A percentile compares a stretch with the other conserved stretches of the same genome.
These are phyloP conservation scores for Mucor circinelloides DNA, from an alignment of 371 early-diverging fungal genomes.

Conservation along the genomic window DNA sequence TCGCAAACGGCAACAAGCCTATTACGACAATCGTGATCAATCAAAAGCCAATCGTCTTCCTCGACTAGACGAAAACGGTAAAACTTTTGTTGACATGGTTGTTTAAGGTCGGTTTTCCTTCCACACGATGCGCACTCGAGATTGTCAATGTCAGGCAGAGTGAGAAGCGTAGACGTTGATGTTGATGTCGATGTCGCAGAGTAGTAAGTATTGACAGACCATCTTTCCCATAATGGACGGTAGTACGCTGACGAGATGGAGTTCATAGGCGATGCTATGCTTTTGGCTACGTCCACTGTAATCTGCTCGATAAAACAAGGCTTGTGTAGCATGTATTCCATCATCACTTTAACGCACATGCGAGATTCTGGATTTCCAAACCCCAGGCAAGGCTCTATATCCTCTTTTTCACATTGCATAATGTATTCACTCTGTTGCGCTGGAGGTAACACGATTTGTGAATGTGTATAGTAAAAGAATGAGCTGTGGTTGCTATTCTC, in stretches of 20 bases:
- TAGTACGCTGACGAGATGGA: constrained; percentile 3
- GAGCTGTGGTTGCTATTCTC: not conserved
- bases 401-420: constrained; percentile 14
- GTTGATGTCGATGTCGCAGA: not conserved
- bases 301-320: constrained; percentile 23
- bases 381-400: constrained; percentile 19
- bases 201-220: not conserved
- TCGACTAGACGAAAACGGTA: constrained; percentile 23
- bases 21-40: constrained; percentile 53
- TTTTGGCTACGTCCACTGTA: not conserved
- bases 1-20: constrained; percentile 86
- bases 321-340: constrained; percentile 4
- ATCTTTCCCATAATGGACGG: constrained; percentile 15
- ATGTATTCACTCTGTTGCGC: constrained; percentile 9
- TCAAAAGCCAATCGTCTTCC: constrained; percentile 22
- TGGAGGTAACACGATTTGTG: not conserved
- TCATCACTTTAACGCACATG: constrained; percentile 9
- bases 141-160: not conserved
- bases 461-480: not conserved
- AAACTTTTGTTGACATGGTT: not conserved
- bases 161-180: not conserved
- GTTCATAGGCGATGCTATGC: not conserved
- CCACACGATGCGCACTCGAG: constrained; percentile 9
- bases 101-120: not conserved
- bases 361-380: constrained; percentile 14